Conservation (phyloP, 2,329 filamentous ascomycete species). For the Microsporum canis region DNA sequence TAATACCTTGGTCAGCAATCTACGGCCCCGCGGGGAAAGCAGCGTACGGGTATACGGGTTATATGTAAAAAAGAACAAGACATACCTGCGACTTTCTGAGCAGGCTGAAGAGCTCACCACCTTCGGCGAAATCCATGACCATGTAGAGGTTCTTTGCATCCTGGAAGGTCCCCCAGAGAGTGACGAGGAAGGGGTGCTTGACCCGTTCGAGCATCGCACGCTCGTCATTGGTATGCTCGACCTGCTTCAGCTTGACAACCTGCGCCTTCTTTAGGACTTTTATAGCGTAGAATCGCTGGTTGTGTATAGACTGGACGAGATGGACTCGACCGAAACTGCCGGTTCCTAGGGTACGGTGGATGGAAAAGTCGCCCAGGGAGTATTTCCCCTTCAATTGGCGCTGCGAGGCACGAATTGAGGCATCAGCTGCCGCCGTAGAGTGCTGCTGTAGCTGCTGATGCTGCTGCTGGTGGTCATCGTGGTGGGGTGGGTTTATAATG, state of each 20-base stretch:
- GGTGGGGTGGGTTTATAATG: conserved; percentile 58
- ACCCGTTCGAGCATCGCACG: conserved; percentile 90
- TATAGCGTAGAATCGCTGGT: conserved; percentile 94
- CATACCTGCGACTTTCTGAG: conserved; percentile 81
- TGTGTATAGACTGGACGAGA: conserved; percentile 93
- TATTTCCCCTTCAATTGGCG: conserved; percentile 95
- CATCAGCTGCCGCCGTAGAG: not conserved
- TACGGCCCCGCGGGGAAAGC: not conserved
- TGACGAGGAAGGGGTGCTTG: conserved; percentile 95
- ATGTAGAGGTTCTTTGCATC: conserved; percentile 94
- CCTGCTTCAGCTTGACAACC: conserved; percentile 99
- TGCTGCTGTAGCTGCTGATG: conserved; percentile 18
- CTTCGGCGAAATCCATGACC: conserved; percentile 99
- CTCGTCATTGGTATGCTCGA: conserved; percentile 98
- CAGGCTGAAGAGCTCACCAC: conserved; percentile 91
- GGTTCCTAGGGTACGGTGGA: conserved; percentile 84
- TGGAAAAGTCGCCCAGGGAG: conserved; percentile 76
- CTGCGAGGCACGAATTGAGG: conserved; percentile 20
- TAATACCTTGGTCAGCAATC: conserved; percentile 4
- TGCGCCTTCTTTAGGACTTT: conserved; percentile 98
- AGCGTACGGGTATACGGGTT: not conserved
- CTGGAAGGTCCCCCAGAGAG: conserved; percentile 96
- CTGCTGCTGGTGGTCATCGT: conserved; percentile 21
- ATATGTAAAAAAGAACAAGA: conserved; percentile 22
- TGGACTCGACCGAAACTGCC: conserved; percentile 96